Evolutionary conservation across 129 eudicot species (phyloP).

Genomic region (Saposhnikovia divaricata): DNA sequence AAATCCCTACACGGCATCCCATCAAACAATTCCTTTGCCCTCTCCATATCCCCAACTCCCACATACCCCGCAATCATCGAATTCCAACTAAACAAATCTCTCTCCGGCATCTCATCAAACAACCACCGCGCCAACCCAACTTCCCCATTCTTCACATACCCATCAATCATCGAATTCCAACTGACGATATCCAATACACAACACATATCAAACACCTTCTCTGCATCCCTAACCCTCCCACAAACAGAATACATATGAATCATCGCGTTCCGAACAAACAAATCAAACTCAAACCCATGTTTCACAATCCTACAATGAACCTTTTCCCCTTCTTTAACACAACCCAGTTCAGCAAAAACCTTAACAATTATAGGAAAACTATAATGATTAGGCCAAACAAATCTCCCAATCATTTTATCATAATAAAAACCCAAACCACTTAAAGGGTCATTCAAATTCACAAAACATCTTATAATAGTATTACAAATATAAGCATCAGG

Average conservation of each 20-base stretch:
- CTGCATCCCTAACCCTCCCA: conserved; percentile 38
- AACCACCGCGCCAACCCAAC: conserved; percentile 29
- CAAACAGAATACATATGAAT: conserved; percentile 46
- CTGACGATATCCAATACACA: conserved; percentile 48
- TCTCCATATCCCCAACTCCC: conserved; percentile 39
- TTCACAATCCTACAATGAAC: conserved; percentile 35
- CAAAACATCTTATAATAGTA: conserved; percentile 38
- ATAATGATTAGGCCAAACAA: conserved; percentile 38
- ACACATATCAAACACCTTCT: conserved; percentile 43
- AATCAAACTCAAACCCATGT: conserved; percentile 54
- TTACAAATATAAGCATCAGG: conserved; percentile 67
- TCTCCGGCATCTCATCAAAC: conserved; percentile 52
- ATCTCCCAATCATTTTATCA: conserved; percentile 27
- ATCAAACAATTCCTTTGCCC: conserved; percentile 45
- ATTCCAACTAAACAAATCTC: conserved; percentile 57
- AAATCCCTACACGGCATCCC: conserved; percentile 43
- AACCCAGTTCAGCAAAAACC: conserved; percentile 39
- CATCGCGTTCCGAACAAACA: conserved; percentile 39
- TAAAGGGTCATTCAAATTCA: conserved; percentile 24
- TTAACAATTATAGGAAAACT: conserved; percentile 48
- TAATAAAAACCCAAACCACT: conserved; percentile 32
- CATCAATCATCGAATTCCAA: conserved; percentile 66
- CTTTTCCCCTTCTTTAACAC: conserved; percentile 40
- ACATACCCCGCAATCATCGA: conserved; percentile 45
- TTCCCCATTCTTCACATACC: conserved; percentile 51